A percentile compares a stretch with the other conserved stretches of the same genome.
Evolutionary conservation across 306 rosid genomes (phyloP).

Genomic region (Glycine tomentella): DNA sequence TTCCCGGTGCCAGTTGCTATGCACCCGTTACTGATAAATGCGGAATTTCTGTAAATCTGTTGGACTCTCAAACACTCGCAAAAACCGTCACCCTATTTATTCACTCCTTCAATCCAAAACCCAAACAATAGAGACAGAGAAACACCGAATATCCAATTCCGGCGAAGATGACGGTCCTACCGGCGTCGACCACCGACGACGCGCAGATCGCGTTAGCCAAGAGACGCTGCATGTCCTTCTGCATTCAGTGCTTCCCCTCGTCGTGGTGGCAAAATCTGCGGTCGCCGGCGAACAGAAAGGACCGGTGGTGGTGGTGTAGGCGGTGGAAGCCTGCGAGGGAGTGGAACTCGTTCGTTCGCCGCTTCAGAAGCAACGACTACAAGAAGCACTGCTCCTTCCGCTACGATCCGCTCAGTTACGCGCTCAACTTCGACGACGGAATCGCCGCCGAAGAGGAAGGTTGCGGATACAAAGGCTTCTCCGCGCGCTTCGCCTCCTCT

Average conservation of each 20-base stretch:
- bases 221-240: constrained; percentile 26
- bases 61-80: not conserved
- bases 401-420: constrained; percentile 71
- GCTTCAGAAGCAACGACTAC: constrained; percentile 47
- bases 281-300: constrained; percentile 40
- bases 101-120: not conserved
- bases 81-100: constrained; percentile 27
- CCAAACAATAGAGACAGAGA: not conserved
- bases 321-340: constrained; percentile 45
- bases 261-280: constrained; percentile 57
- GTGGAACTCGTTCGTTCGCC: constrained; percentile 68
- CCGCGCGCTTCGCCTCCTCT: constrained; percentile 63
- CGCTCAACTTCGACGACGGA: constrained; percentile 77
- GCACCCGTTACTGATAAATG: constrained; percentile 18
- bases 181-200: not conserved
- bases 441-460: constrained; percentile 32
- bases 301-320: constrained; percentile 46
- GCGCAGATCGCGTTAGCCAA: constrained; percentile 18
- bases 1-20: constrained; percentile 26
- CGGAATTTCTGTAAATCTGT: constrained; percentile 18
- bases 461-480: constrained; percentile 53
- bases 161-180: constrained; percentile 21
- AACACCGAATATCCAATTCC: not conserved
- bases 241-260: too few species aligned
- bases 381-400: constrained; percentile 48